These are phyloP conservation scores for Epichloe elymi DNA, from an alignment of 2,329 filamentous ascomycete species.

Conservation along the genomic window DNA sequence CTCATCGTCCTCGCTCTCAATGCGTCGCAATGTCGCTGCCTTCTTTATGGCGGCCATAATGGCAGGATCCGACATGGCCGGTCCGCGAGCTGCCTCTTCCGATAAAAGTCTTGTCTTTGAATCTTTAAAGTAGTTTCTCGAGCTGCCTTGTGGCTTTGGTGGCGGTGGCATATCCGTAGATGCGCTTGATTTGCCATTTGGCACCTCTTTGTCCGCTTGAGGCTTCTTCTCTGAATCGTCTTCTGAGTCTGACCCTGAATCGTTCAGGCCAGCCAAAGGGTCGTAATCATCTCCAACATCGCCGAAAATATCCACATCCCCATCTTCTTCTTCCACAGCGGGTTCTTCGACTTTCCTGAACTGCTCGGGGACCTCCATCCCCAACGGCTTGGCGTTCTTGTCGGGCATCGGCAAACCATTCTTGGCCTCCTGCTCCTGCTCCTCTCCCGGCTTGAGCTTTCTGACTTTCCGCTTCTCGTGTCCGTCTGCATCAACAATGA, in stretches of 20 bases:
- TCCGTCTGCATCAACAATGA: conserved; percentile 52
- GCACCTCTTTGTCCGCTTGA: neutral
- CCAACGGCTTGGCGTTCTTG: conserved; percentile 43
- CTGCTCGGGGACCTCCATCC: conserved; percentile 52
- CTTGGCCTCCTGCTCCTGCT: conserved; percentile 21
- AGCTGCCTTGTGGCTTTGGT: conserved; percentile 26
- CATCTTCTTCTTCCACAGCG: conserved; percentile 31
- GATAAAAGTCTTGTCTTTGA: conserved; percentile 41
- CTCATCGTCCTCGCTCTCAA: conserved; percentile 25
- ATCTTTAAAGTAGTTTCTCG: conserved; percentile 50
- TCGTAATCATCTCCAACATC: conserved; percentile 55
- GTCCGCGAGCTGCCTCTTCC: conserved; percentile 32
- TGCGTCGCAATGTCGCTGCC: conserved; percentile 52
- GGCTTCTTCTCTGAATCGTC: conserved; percentile 23
- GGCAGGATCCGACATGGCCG: conserved; percentile 58
- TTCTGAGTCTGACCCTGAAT: conserved; percentile 30
- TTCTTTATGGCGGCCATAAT: conserved; percentile 78
- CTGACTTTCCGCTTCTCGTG: conserved; percentile 53
- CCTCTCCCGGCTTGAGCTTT: conserved; percentile 29
- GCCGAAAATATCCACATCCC: conserved; percentile 53
- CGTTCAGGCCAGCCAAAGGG: conserved; percentile 46
- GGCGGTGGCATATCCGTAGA: conserved; percentile 31
- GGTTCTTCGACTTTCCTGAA: conserved; percentile 35
- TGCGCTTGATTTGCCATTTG: conserved; percentile 8
- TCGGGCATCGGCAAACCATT: conserved; percentile 38